phyloP scores from a whole-genome alignment of 495 filamentous ascomycete species.

The Podospora sp. region DNA sequence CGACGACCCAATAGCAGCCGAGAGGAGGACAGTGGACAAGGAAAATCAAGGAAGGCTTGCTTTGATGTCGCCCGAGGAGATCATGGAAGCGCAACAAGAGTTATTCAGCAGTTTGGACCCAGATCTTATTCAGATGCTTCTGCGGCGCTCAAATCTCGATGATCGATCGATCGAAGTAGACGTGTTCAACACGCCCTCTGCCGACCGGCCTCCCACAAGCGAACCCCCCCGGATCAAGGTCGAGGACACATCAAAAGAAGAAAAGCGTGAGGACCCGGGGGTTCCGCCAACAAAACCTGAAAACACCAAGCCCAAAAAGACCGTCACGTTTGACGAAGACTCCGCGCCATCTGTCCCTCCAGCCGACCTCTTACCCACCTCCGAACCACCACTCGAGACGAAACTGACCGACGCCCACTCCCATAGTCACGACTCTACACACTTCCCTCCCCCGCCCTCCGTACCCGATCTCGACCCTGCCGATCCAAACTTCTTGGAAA shows the following conservation, averaged over 20 bases:
- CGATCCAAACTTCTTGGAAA: slow-evolving; percentile 76
- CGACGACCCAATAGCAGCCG: slow-evolving; percentile 44
- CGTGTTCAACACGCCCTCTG: slow-evolving; percentile 36
- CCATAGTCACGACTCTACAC: slow-evolving; percentile 34
- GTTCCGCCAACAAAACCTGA: slow-evolving; percentile 6
- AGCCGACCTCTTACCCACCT: slow-evolving; percentile 32
- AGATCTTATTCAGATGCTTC: slow-evolving; percentile 70
- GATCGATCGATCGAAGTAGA: slow-evolving; percentile 45
- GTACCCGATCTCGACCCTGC: slow-evolving; percentile 77
- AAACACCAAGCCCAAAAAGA: slow-evolving; percentile 32
- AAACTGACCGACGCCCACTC: slow-evolving; percentile 32
- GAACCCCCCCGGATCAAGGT: slow-evolving; percentile 23
- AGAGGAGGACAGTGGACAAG: slow-evolving; percentile 71
- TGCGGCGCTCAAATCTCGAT: slow-evolving; percentile 79
- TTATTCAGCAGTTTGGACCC: slow-evolving; percentile 70
- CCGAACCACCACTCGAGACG: slow-evolving; percentile 14
- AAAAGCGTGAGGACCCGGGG: slow-evolving; percentile 5
- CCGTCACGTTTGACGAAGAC: slow-evolving; percentile 34
- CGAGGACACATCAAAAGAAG: slow-evolving; percentile 21
- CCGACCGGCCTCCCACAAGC: slow-evolving; percentile 24
- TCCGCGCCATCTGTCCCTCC: slow-evolving; percentile 26
- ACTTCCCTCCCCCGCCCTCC: slow-evolving; percentile 43
- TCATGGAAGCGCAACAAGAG: slow-evolving; percentile 74
- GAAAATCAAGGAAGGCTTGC: slow-evolving; percentile 78
- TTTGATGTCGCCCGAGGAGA: slow-evolving; percentile 79